Evolutionary conservation across 305 asterid genomes (phyloP).

Genomic region (Fraxinus latifolia): DNA sequence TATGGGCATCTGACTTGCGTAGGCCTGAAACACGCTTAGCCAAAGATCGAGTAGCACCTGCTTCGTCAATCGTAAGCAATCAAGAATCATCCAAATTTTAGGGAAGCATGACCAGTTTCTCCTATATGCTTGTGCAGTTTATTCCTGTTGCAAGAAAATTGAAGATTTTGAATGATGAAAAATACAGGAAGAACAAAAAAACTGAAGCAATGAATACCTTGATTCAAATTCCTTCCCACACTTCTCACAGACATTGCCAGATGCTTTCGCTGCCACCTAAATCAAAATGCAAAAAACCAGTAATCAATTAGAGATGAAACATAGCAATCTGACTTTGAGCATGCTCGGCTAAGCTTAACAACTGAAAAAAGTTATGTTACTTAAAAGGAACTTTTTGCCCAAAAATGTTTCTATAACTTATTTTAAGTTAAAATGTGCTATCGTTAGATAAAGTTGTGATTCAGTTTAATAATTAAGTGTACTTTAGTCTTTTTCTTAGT

Average conservation of each 20-base stretch:
- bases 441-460: not conserved
- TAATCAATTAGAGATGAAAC: slow-evolving; percentile 14
- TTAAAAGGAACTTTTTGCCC: not conserved
- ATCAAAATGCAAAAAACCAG: not conserved
- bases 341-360: not conserved
- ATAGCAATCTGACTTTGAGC: not conserved
- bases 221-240: slow-evolving; percentile 82
- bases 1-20: not conserved
- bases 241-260: slow-evolving; percentile 59
- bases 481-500: not conserved
- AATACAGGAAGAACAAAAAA: slow-evolving; percentile 2
- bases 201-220: slow-evolving; percentile 40
- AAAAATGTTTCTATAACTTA: not conserved
- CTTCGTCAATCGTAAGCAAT: slow-evolving; percentile 14
- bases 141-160: slow-evolving; percentile 46
- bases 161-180: not conserved
- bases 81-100: slow-evolving; percentile 46
- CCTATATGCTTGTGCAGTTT: slow-evolving; percentile 77
- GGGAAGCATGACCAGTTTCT: slow-evolving; percentile 79
- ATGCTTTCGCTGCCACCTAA: slow-evolving; percentile 44
- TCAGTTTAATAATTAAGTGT: not conserved
- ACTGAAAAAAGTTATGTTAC: not conserved
- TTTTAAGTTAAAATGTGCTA: not conserved
- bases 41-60: not conserved
- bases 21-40: not conserved